Base-by-base conservation (phyloP, 306 rosid genomes). In the Cicer chorassanicum region DNA sequence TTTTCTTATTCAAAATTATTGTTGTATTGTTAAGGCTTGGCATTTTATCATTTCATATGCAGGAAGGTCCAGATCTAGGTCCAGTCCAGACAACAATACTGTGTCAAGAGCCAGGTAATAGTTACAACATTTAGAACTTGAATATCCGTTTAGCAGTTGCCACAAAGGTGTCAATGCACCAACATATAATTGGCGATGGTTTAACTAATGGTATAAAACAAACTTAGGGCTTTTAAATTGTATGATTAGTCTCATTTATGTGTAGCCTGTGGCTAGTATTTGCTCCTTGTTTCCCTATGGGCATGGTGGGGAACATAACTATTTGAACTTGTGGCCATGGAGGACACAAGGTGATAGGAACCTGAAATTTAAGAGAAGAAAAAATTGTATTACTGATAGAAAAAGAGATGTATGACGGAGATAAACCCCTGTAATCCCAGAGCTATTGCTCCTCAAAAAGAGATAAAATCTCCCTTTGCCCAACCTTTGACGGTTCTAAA, bases 31-130 rank as follows among this genome's bases (percentile, higher is more conserved):
- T 60, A 77, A 66, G 19, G 61, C 61, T 84, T 24, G 21, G 70
- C 12, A 55, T 53, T 64, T 71, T 70, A 40, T 81, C 41, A 44
- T 88, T 79, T 75, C 14, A 51, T 77, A 15, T 74, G 86, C 95
- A 91, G 98, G 89, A 83, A 82, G 80, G 66, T 60, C 66, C 10
- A 82, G 82, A 44, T 60, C 66, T 3, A 82, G 82, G 50, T 83
- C 97, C 62, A 71, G 82, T 55, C 67, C 89, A 51, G 88, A 81
- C 73, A 79, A 54, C 41, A 79, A 12, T 24, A 84, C 80, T 56
- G 72, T 12, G 11, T 79, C 90, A 16, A 65, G 81, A 40, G 36
- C 76, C 62, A 89, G 96, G 97, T 93, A 88, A 38, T 62, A 68
- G 21, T 42, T 78, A 61, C 53, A 62, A 73, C 48, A 16, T 66